Evolutionary conservation across 202 grass and related monocot genomes (phyloP).

Genomic region (Musa balbisiana): DNA sequence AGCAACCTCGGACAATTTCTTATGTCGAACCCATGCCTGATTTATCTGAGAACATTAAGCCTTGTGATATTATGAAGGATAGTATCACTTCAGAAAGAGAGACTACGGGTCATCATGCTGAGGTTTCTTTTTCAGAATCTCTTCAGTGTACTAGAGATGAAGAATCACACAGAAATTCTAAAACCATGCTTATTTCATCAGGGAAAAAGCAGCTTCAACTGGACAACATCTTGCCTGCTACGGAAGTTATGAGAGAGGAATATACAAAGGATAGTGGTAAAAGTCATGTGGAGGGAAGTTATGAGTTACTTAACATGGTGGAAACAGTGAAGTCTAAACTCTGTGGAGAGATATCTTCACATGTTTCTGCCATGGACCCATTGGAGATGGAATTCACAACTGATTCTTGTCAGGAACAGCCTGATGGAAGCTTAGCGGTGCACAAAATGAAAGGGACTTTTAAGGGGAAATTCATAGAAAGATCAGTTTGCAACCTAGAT

Average conservation of each 20-base stretch:
- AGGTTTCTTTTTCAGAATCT: not conserved
- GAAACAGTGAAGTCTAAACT: not conserved
- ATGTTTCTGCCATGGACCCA: not conserved
- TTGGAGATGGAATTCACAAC: not conserved
- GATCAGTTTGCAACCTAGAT: not conserved
- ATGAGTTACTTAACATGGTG: not conserved
- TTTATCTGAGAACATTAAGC: not conserved
- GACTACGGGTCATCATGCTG: not conserved
- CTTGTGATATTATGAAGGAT: not conserved
- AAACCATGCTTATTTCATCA: not conserved
- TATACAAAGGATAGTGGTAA: not conserved
- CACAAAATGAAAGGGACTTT: not conserved
- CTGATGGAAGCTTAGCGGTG: not conserved
- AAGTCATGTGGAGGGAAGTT: not conserved
- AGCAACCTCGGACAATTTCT: not conserved
- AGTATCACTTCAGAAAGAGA: not conserved
- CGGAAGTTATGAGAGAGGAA: not conserved
- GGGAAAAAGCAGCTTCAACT: not conserved
- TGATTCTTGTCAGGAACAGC: not conserved
- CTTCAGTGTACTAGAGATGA: not conserved
- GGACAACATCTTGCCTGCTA: not conserved
- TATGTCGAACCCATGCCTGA: not conserved
- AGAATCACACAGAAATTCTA: not conserved
- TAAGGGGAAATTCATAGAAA: not conserved
- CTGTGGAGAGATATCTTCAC: not conserved